Evolutionary conservation across 2,329 filamentous ascomycete genomes (phyloP).

Genomic region (Claviceps sp.): DNA sequence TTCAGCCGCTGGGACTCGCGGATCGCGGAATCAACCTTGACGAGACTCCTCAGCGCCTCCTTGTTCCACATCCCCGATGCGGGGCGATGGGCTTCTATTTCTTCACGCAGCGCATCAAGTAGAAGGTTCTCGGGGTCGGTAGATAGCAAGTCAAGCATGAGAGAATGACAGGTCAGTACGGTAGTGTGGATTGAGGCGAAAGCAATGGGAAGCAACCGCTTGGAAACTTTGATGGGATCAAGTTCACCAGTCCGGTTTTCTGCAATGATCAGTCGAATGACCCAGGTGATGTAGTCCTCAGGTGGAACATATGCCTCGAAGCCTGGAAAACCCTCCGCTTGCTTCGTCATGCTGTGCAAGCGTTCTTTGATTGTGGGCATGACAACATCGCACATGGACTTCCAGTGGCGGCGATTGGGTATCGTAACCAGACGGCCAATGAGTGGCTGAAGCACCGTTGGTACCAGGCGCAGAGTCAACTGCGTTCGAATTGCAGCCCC

Average conservation of each 20-base stretch:
- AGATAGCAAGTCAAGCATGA: slow-evolving; percentile 32
- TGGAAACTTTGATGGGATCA: slow-evolving; percentile 32
- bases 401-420: slow-evolving; percentile 33
- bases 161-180: slow-evolving; percentile 33
- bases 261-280: slow-evolving; percentile 34
- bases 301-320: slow-evolving; percentile 30
- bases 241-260: slow-evolving; percentile 31
- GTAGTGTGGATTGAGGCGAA: slow-evolving; percentile 49
- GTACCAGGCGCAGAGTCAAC: slow-evolving; percentile 32
- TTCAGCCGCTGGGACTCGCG: slow-evolving; percentile 38
- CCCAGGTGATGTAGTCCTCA: slow-evolving; percentile 46
- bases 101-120: slow-evolving; percentile 28
- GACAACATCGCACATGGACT: slow-evolving; percentile 24
- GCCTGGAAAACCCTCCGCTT: slow-evolving; percentile 24
- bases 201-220: slow-evolving; percentile 39
- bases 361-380: slow-evolving; percentile 36
- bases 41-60: slow-evolving; percentile 25
- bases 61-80: slow-evolving; percentile 32
- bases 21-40: slow-evolving; percentile 36
- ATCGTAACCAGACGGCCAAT: slow-evolving; percentile 31
- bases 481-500: slow-evolving; percentile 32
- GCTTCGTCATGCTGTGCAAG: slow-evolving; percentile 30
- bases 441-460: slow-evolving; percentile 34
- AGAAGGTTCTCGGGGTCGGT: slow-evolving; percentile 21
- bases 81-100: slow-evolving; percentile 19